A percentile compares a stretch with the other conserved stretches of the same genome.
phyloP scores from a whole-genome alignment of 352 stramenopile species.

The Phytophthora fragariaefolia region DNA sequence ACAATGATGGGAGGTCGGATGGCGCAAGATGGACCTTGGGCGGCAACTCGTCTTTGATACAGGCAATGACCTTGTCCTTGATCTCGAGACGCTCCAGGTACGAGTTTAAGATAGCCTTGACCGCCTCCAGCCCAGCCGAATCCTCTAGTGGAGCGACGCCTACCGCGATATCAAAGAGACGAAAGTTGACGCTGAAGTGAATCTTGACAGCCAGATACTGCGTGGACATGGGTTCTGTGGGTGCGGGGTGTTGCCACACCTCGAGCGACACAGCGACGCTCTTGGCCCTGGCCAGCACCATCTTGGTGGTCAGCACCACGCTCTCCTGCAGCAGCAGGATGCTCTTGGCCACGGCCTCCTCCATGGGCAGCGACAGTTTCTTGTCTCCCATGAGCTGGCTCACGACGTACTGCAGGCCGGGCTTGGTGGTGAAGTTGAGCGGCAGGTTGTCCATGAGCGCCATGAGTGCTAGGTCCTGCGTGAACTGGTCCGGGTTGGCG shows the following conservation, averaged over 20 bases:
- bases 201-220: slow-evolving; percentile 75
- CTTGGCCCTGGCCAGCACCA: slow-evolving; percentile 60
- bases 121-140: slow-evolving; percentile 40
- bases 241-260: slow-evolving; percentile 57
- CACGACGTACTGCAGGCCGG: slow-evolving; percentile 77
- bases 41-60: slow-evolving; percentile 63
- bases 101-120: slow-evolving; percentile 63
- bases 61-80: slow-evolving; percentile 80
- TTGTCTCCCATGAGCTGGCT: slow-evolving; percentile 75
- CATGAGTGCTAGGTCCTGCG: slow-evolving; percentile 78
- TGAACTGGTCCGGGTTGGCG: slow-evolving; percentile 67
- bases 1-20: slow-evolving; percentile 63
- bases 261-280: slow-evolving; percentile 76
- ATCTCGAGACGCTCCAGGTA: slow-evolving; percentile 66
- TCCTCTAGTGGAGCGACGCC: slow-evolving; percentile 59
- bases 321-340: slow-evolving; percentile 76
- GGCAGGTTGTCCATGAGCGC: slow-evolving; percentile 79
- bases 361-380: slow-evolving; percentile 58
- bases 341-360: slow-evolving; percentile 66
- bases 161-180: slow-evolving; percentile 65
- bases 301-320: slow-evolving; percentile 73
- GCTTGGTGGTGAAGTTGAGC: slow-evolving; percentile 59
- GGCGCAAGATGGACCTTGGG: slow-evolving; percentile 41
- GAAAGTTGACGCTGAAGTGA: slow-evolving; percentile 84
- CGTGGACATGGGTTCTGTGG: slow-evolving; percentile 35